Conservation (phyloP, 2,329 filamentous ascomycete species). For the Onygenales sp. region DNA sequence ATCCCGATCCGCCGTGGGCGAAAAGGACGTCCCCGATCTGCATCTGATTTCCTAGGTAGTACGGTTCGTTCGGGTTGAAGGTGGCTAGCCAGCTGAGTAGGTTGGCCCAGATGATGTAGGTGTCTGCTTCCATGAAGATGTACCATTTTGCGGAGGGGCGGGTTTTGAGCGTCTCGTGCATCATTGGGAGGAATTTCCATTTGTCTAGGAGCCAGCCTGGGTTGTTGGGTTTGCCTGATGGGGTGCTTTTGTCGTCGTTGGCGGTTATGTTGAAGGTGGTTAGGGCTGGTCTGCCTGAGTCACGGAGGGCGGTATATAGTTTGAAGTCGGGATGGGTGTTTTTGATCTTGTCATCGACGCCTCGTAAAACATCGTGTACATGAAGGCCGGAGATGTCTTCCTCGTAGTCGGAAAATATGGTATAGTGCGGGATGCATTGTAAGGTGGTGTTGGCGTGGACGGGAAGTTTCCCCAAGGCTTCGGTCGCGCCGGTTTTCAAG, state of each 20-base stretch:
- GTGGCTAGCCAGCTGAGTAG: constrained; percentile 44
- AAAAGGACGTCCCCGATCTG: constrained; percentile 42
- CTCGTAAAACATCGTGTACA: constrained; percentile 41
- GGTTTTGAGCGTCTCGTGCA: constrained; percentile 38
- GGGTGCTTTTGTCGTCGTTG: constrained; percentile 28
- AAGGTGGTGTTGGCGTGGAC: constrained; percentile 46
- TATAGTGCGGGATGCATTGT: constrained; percentile 45
- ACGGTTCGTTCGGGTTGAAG: constrained; percentile 39
- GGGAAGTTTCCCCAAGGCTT: constrained; percentile 46
- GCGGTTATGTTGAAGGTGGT: constrained; percentile 13
- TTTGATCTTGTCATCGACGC: constrained; percentile 31
- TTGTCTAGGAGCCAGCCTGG: constrained; percentile 46
- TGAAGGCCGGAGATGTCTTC: constrained; percentile 42
- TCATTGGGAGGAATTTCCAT: constrained; percentile 50
- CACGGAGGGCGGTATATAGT: constrained; percentile 41
- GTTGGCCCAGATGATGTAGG: constrained; percentile 46
- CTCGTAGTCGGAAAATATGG: constrained; percentile 51
- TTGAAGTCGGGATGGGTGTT: constrained; percentile 39
- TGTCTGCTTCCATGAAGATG: constrained; percentile 51
- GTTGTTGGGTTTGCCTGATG: constrained; percentile 36
- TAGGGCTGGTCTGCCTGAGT: constrained; percentile 35
- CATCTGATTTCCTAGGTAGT: constrained; percentile 47
- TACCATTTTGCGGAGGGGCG: constrained; percentile 47
- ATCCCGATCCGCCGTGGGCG: constrained; percentile 45
- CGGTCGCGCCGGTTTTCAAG: constrained; percentile 50